Evolutionary conservation across 2,329 filamentous ascomycete genomes (phyloP).

Genomic region (Camptophora hylomeconis): DNA sequence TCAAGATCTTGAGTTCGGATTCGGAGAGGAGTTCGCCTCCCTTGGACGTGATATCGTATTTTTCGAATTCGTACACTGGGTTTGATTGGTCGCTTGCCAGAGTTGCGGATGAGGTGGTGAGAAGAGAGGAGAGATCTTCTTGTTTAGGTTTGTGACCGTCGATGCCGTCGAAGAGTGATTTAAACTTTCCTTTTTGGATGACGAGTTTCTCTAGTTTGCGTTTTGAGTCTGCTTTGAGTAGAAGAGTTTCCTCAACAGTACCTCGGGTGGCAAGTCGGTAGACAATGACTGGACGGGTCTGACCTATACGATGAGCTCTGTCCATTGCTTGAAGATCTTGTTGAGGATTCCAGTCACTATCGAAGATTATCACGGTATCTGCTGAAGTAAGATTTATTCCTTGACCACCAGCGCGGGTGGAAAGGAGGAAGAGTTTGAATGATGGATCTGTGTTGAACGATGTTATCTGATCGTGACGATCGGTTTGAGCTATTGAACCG

Average conservation of each 20-base stretch:
- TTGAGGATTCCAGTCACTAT: slow-evolving; percentile 89
- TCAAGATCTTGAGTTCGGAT: slow-evolving; percentile 62
- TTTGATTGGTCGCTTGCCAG: neutral
- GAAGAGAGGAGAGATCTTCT: slow-evolving; percentile 47
- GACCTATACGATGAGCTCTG: slow-evolving; percentile 85
- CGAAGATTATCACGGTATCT: slow-evolving; percentile 86
- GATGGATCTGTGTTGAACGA: slow-evolving; percentile 55
- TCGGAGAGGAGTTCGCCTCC: slow-evolving; percentile 53
- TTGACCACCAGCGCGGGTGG: slow-evolving; percentile 82
- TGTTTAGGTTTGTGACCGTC: slow-evolving; percentile 21
- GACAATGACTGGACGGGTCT: slow-evolving; percentile 81
- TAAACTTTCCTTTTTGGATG: slow-evolving; percentile 84
- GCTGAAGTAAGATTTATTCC: slow-evolving; percentile 89
- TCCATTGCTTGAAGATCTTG: slow-evolving; percentile 96
- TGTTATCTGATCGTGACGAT: slow-evolving; percentile 57
- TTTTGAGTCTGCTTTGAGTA: slow-evolving; percentile 83
- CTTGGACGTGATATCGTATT: slow-evolving; percentile 38
- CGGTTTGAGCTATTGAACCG: slow-evolving; percentile 65
- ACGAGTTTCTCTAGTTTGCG: slow-evolving; percentile 85
- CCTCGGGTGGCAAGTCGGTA: slow-evolving; percentile 87
- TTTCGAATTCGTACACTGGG: slow-evolving; percentile 55
- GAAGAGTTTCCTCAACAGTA: slow-evolving; percentile 78
- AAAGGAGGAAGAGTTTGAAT: slow-evolving; percentile 70
- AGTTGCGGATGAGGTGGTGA: slow-evolving; percentile 46
- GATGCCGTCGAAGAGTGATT: slow-evolving; percentile 50